Conservation (phyloP, 257 asterid genomes). For the Solanum verrucosum region DNA sequence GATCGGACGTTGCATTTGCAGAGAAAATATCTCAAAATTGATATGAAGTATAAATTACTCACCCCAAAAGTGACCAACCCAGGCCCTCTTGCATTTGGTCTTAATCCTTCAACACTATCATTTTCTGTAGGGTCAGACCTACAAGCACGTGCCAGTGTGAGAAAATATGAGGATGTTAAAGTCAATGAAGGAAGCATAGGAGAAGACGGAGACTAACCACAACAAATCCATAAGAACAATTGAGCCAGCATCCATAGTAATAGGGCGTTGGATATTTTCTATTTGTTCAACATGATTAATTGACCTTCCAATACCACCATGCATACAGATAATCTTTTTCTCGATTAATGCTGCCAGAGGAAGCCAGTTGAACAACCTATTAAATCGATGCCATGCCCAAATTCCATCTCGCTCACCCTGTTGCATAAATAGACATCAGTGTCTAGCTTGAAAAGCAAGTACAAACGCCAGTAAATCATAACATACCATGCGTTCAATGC, state of each 20-base stretch:
- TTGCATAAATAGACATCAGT: slow-evolving; percentile 13
- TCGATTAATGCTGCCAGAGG: slow-evolving; percentile 95
- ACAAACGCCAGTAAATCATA: background rate
- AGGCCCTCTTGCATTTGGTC: slow-evolving; percentile 99
- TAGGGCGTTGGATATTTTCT: slow-evolving; percentile 92
- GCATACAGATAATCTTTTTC: slow-evolving; percentile 97
- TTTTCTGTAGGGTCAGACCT: slow-evolving; percentile 99
- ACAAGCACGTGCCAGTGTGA: slow-evolving; percentile 14
- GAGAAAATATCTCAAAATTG: background rate
- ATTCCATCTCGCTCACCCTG: slow-evolving; percentile 99
- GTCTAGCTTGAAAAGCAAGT: slow-evolving; percentile 1
- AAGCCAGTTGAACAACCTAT: slow-evolving; percentile 96
- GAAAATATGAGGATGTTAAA: slow-evolving; percentile 3
- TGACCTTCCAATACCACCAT: slow-evolving; percentile 99
- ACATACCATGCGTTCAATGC: slow-evolving; percentile 95
- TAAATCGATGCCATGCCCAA: slow-evolving; percentile 97
- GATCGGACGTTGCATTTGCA: background rate
- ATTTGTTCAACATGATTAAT: slow-evolving; percentile 95
- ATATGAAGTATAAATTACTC: slow-evolving; percentile 12
- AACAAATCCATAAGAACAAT: slow-evolving; percentile 94
- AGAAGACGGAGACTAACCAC: slow-evolving; percentile 46
- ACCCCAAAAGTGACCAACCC: slow-evolving; percentile 99
- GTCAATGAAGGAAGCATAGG: background rate
- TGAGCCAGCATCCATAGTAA: slow-evolving; percentile 99
- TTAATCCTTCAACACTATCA: slow-evolving; percentile 97